These are phyloP conservation scores for Magnaporthales sp. DNA, from an alignment of 2,329 filamentous ascomycete species.

Conservation along the genomic window DNA sequence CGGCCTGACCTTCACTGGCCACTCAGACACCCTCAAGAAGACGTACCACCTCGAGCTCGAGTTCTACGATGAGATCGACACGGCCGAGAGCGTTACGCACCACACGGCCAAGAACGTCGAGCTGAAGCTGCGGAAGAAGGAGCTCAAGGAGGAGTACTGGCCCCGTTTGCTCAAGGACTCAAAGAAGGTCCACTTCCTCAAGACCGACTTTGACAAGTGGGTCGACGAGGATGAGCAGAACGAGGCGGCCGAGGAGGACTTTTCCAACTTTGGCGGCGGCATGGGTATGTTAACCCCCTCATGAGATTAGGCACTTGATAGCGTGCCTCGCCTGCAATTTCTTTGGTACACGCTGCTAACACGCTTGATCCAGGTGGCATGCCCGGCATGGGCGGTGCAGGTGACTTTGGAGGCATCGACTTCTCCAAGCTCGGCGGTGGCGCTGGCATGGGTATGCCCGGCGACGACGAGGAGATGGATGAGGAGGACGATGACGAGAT, in stretches of 20 bases:
- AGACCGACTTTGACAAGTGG: conserved; percentile 99
- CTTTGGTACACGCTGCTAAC: conserved; percentile 5
- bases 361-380: conserved; percentile 36
- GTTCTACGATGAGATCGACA: conserved; percentile 86
- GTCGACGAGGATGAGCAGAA: conserved; percentile 98
- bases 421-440: conserved; percentile 81
- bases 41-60: conserved; percentile 81
- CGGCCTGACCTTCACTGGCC: conserved; percentile 71
- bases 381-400: conserved; percentile 41
- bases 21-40: conserved; percentile 75
- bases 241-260: conserved; percentile 74
- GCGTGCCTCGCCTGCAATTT: not conserved
- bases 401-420: conserved; percentile 80
- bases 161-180: conserved; percentile 84
- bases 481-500: conserved; percentile 68
- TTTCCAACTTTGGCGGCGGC: conserved; percentile 46
- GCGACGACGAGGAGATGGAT: conserved; percentile 37
- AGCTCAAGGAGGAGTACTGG: conserved; percentile 91
- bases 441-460: conserved; percentile 33
- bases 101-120: conserved; percentile 85
- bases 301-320: conserved; percentile 2
- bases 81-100: conserved; percentile 72
- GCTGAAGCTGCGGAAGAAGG: conserved; percentile 91
- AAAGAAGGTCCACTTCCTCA: conserved; percentile 84
- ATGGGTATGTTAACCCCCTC: conserved; percentile 32